phyloP scores from a whole-genome alignment of 2,329 filamentous ascomycete genomes.

The Graphium sp. region DNA sequence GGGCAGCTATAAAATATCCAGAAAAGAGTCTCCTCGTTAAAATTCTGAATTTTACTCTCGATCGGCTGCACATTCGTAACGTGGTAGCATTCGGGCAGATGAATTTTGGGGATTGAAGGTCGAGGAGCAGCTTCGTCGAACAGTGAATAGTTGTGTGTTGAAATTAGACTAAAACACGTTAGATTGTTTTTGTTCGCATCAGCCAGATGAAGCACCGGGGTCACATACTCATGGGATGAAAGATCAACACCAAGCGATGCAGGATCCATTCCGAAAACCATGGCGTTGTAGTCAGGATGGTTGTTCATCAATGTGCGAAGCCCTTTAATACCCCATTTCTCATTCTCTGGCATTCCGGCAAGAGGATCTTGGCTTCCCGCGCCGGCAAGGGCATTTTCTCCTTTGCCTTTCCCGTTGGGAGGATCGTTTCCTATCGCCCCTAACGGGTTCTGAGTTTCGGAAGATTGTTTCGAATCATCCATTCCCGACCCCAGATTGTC shows the following conservation, averaged over 20 bases:
- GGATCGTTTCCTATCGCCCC: slow-evolving; percentile 30
- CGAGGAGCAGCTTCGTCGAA: slow-evolving; percentile 43
- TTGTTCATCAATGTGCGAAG: slow-evolving; percentile 46
- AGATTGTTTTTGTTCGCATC: slow-evolving; percentile 15
- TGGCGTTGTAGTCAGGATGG: slow-evolving; percentile 43
- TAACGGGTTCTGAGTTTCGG: slow-evolving; percentile 21
- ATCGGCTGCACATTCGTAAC: slow-evolving; percentile 50
- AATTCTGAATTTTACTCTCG: slow-evolving; percentile 47
- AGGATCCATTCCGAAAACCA: slow-evolving; percentile 43
- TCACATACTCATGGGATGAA: slow-evolving; percentile 35
- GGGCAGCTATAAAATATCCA: slow-evolving; percentile 56
- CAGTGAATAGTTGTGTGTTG: slow-evolving; percentile 42
- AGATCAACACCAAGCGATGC: slow-evolving; percentile 39
- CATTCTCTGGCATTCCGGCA: slow-evolving; percentile 40
- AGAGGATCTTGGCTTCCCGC: slow-evolving; percentile 38
- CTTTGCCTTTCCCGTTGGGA: slow-evolving; percentile 19
- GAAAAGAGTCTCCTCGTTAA: slow-evolving; percentile 53
- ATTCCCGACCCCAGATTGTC: slow-evolving; percentile 17
- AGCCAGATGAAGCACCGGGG: not conserved
- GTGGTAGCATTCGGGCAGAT: slow-evolving; percentile 48
- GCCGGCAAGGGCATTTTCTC: slow-evolving; percentile 20
- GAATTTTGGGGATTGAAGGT: slow-evolving; percentile 38
- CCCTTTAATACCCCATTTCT: slow-evolving; percentile 50
- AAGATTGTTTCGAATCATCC: slow-evolving; percentile 14
- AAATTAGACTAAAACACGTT: too few species aligned